phyloP scores from a whole-genome alignment of 768 basidiomycete species.

The Ephemerocybe angulata region DNA sequence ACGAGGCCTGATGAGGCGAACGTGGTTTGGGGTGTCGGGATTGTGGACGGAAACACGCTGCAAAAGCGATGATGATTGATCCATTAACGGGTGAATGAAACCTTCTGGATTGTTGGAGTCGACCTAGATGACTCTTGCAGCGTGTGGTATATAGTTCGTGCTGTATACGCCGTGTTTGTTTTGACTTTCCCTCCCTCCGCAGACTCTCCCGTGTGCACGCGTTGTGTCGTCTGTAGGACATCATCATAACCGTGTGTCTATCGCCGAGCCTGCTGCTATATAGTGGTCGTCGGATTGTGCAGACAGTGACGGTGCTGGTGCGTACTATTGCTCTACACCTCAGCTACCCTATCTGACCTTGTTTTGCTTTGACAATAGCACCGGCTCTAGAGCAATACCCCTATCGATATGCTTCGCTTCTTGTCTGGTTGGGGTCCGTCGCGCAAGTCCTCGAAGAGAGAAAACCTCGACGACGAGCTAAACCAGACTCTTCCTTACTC shows the following conservation, averaged over 20 bases:
- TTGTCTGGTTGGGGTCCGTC: background rate
- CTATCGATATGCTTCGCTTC: background rate
- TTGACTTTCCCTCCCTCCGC: background rate
- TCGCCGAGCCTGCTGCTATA: too few species aligned
- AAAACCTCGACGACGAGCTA: background rate
- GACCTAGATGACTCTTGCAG: background rate
- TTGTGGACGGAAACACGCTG: background rate
- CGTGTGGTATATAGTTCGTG: background rate
- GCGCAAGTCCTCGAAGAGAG: background rate
- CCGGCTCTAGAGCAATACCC: background rate
- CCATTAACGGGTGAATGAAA: background rate
- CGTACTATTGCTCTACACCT: too few species aligned
- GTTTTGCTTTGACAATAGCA: too few species aligned
- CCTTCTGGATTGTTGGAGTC: conserved; percentile 1
- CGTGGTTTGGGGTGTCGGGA: background rate
- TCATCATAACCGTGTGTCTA: too few species aligned
- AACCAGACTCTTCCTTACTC: background rate
- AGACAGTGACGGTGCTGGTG: too few species aligned
- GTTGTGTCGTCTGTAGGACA: too few species aligned
- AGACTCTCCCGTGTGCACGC: background rate
- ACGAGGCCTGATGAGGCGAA: background rate
- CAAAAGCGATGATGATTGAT: conserved; percentile 5
- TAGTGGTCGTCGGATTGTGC: too few species aligned
- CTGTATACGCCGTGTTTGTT: background rate
- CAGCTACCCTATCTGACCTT: too few species aligned